Conservation (phyloP, 139 green algal genomes). For the Chlamydomonas incerta region DNA sequence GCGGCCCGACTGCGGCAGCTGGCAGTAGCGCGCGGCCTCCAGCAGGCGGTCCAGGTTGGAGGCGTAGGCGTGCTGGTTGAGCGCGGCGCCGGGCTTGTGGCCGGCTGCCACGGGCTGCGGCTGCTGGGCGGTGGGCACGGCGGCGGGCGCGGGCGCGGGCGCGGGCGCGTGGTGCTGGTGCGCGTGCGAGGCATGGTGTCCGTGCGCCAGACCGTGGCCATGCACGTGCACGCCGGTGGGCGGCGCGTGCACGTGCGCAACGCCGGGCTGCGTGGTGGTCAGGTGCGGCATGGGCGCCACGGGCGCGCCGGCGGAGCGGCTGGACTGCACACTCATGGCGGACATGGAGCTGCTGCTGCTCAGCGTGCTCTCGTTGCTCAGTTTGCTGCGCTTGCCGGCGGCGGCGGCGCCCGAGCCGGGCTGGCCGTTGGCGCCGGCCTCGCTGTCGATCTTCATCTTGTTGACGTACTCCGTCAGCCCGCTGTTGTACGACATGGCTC, state of each 20-base stretch:
- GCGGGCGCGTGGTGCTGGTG: background rate
- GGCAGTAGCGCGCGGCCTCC: constrained; percentile 45
- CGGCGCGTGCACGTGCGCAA: background rate
- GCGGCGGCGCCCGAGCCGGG: background rate
- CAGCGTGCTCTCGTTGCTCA: constrained; percentile 29
- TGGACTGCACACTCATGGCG: constrained; percentile 29
- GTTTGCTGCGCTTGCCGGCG: constrained; percentile 48
- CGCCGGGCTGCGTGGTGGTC: background rate
- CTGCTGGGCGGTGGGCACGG: background rate
- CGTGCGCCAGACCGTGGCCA: background rate
- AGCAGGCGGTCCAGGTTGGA: constrained; percentile 52
- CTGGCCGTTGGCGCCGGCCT: background rate
- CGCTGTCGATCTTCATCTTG: constrained; percentile 50
- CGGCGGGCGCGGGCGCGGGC: background rate
- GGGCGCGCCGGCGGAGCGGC: constrained; percentile 16
- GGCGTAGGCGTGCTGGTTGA: constrained; percentile 39
- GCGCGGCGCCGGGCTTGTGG: constrained; percentile 23
- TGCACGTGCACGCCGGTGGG: background rate
- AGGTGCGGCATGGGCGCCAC: constrained; percentile 37
- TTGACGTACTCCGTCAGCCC: constrained; percentile 49
- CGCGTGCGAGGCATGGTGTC: background rate
- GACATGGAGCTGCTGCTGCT: background rate
- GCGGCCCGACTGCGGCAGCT: constrained; percentile 41
- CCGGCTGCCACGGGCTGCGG: background rate
- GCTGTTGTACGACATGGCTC: constrained; percentile 24